phyloP scores from a whole-genome alignment of 2,329 filamentous ascomycete genomes.

The Neurospora crassa region DNA sequence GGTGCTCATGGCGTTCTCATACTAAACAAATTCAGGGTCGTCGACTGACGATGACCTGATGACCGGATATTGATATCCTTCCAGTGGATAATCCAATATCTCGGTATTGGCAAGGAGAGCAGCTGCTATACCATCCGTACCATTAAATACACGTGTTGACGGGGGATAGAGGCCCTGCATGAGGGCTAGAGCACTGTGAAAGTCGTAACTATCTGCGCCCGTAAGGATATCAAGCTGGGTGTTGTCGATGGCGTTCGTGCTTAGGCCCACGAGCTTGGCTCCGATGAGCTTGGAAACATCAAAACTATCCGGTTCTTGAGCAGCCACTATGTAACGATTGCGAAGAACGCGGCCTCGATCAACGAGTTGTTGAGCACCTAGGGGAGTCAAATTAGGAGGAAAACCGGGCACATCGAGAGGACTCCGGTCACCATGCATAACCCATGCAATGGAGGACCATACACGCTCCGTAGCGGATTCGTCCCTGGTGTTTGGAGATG shows the following conservation, averaged over 20 bases:
- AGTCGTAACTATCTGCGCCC: constrained; percentile 38
- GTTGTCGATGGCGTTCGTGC: constrained; percentile 37
- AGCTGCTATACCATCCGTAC: constrained; percentile 24
- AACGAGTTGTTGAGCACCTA: constrained; percentile 43
- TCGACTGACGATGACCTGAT: constrained; percentile 42
- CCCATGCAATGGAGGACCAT: constrained; percentile 39
- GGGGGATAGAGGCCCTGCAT: constrained; percentile 81
- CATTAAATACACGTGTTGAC: constrained; percentile 30
- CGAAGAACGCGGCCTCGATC: constrained; percentile 39
- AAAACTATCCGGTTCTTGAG: constrained; percentile 19
- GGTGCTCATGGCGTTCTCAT: constrained; percentile 12
- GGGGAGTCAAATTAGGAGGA: constrained; percentile 34
- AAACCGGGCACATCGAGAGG: constrained; percentile 26
- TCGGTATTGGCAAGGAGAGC: constrained; percentile 32
- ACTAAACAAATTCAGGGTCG: constrained; percentile 39
- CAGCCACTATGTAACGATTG: constrained; percentile 34
- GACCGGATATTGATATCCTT: constrained; percentile 73
- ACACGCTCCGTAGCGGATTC: constrained; percentile 27
- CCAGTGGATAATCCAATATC: constrained; percentile 53
- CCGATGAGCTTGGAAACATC: background rate
- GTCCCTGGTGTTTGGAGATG: background rate
- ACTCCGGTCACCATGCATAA: constrained; percentile 45
- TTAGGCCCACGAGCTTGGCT: constrained; percentile 30
- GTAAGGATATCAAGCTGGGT: constrained; percentile 33
- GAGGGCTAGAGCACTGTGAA: constrained; percentile 65